Conservation (phyloP, 768 basidiomycete species). For the Suillus decipiens region DNA sequence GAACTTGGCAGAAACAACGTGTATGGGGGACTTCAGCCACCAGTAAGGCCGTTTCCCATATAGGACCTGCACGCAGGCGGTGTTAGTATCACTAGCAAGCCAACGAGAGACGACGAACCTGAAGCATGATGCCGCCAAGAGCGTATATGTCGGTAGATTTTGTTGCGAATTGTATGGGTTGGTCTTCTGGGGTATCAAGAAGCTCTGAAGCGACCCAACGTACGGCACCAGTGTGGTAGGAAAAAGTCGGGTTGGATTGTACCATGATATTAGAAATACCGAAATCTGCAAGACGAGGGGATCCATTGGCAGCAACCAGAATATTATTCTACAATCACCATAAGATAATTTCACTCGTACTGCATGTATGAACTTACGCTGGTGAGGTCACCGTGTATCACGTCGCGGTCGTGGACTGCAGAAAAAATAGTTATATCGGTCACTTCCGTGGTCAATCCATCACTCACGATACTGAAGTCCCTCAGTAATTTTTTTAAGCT, state of each 20-base stretch:
- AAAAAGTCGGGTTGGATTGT: constrained; percentile 31
- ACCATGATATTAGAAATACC: constrained; percentile 43
- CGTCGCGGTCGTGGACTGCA: constrained; percentile 10
- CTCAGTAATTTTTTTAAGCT: constrained; percentile 42
- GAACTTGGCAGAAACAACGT: constrained; percentile 23
- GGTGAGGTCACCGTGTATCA: constrained; percentile 16
- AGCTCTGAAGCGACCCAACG: constrained; percentile 23
- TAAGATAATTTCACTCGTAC: not conserved
- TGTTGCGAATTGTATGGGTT: constrained; percentile 11
- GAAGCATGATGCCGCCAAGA: constrained; percentile 23
- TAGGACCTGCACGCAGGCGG: constrained; percentile 25
- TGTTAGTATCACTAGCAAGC: not conserved
- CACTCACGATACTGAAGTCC: constrained; percentile 41
- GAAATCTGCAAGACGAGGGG: constrained; percentile 35
- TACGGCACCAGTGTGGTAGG: constrained; percentile 20
- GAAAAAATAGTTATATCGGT: not conserved
- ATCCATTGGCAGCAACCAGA: constrained; percentile 10
- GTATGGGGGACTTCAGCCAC: constrained; percentile 24
- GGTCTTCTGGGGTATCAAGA: constrained; percentile 1
- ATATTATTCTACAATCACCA: constrained; percentile 11
- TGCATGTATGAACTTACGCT: not conserved
- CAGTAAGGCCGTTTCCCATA: constrained; percentile 25
- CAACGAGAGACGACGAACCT: constrained; percentile 12
- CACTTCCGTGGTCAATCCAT: not conserved
- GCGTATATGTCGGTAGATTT: constrained; percentile 23